Evolutionary conservation across 2,329 filamentous ascomycete species (phyloP).

Genomic region (Tolypocladium album): DNA sequence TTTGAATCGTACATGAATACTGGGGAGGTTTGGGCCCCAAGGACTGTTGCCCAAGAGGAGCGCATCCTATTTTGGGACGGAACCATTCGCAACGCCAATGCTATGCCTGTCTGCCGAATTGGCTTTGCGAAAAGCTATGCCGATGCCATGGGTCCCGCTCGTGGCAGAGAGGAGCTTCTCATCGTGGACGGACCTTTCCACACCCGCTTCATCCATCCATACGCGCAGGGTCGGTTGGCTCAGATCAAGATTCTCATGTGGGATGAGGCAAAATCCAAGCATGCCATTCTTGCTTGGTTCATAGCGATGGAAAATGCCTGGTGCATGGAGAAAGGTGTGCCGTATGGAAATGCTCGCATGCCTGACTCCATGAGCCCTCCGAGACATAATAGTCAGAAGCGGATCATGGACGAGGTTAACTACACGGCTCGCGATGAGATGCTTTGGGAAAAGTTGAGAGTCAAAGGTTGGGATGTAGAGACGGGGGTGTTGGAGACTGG

Average conservation of each 20-base stretch:
- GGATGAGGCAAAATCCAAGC: slow-evolving; percentile 14
- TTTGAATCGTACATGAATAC: slow-evolving; percentile 46
- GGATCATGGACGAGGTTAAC: background rate
- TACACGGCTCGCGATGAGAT: slow-evolving; percentile 5
- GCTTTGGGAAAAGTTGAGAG: slow-evolving; percentile 17
- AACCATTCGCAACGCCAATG: slow-evolving; percentile 15
- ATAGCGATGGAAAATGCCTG: slow-evolving; percentile 25
- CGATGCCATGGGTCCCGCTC: slow-evolving; percentile 17
- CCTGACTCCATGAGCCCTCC: background rate
- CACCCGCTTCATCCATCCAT: slow-evolving; percentile 18
- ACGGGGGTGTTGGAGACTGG: slow-evolving; percentile 25
- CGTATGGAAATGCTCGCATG: slow-evolving; percentile 9
- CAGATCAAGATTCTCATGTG: slow-evolving; percentile 25
- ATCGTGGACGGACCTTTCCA: slow-evolving; percentile 18
- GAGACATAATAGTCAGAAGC: background rate
- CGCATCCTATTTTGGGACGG: slow-evolving; percentile 44
- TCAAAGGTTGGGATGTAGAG: slow-evolving; percentile 23
- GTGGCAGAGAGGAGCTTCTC: slow-evolving; percentile 8
- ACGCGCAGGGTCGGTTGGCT: slow-evolving; percentile 6
- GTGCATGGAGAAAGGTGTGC: slow-evolving; percentile 13
- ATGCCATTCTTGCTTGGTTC: slow-evolving; percentile 26
- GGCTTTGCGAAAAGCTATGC: slow-evolving; percentile 31
- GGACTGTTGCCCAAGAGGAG: slow-evolving; percentile 54
- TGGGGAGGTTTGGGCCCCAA: slow-evolving; percentile 47
- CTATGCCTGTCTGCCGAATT: slow-evolving; percentile 20